Evolutionary conservation across 129 eudicot species (phyloP), one percentile per base, ranked within the genome.

Genomic region (Oenanthe sinensis): DNA sequence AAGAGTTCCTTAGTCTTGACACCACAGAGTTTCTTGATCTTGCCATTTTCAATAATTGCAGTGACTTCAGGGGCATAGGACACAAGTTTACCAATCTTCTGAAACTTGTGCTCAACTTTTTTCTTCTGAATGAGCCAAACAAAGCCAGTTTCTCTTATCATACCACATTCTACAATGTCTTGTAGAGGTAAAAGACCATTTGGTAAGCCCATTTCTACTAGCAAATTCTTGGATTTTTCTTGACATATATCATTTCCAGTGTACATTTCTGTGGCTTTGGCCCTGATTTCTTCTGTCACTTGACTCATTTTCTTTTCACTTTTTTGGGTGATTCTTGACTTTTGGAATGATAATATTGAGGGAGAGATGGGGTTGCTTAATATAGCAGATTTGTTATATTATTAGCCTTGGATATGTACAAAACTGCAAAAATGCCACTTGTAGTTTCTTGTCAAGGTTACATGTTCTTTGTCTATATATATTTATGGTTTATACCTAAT

Each of bases 71-170:
- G 68, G 2, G 77, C 97, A n/a, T 92, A 92, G 9, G 88, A 82
- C 1, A 79, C 83, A 4, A 86, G 86, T 79, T 62, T 86, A 5
- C 89, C 90, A 43, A 90, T 85, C 81, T 90, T 90, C 86, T 92
- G 85, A 47, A 90, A 90, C 83, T 84, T 85, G 83, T 92, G 96
- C 75, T 87, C 87, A 45, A 55, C 65, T 20, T 84, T 86, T 75
- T 88, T 92, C 91, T 92, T 92, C 78, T 88, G 93, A n/a, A 45
- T 88, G 45, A 92, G 90, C 96, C 96, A 92, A 54, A 92, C 93
- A 76, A 85, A 92, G 33, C 97, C 97, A 0, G 97, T 92, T 24
- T 87, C 87, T 79, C 84, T 81, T 4, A 92, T 82, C 65, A 86
- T 82, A 1, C 97, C 97, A 74, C 93, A 87, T 78, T 92, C 97